Evolutionary conservation across 768 basidiomycete species (phyloP).

Genomic region (Leccinum rimulosum): DNA sequence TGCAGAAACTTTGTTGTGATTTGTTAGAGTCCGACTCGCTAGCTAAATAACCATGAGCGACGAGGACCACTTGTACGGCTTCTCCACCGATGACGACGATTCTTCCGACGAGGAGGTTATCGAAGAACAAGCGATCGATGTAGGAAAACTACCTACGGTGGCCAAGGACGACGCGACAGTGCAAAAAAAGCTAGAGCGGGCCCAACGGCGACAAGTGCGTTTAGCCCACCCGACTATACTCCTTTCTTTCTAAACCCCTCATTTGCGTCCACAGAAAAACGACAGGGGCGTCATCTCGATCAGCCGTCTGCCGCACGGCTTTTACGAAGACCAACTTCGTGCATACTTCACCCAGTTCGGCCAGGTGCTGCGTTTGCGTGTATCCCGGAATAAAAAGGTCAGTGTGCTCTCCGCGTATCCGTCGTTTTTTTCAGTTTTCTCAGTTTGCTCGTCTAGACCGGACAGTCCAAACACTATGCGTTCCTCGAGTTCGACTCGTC

Average conservation of each 20-base stretch:
- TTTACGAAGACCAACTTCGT: slow-evolving; percentile 93
- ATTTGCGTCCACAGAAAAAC: slow-evolving; percentile 37
- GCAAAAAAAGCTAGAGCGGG: slow-evolving; percentile 58
- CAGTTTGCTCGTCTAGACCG: slow-evolving; percentile 55
- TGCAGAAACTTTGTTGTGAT: slow-evolving; percentile 15
- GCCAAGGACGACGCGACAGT: slow-evolving; percentile 87
- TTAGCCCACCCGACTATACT: too few relatives aligned
- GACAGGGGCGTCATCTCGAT: slow-evolving; percentile 86
- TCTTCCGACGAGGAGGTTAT: slow-evolving; percentile 77
- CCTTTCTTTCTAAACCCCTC: neutral
- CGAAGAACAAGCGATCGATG: slow-evolving; percentile 59
- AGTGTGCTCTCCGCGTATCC: neutral
- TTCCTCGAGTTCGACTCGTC: slow-evolving; percentile 93
- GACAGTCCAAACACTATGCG: slow-evolving; percentile 93
- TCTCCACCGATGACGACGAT: slow-evolving; percentile 73
- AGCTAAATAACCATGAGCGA: slow-evolving; percentile 18
- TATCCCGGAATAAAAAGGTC: slow-evolving; percentile 94
- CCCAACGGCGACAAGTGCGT: slow-evolving; percentile 65
- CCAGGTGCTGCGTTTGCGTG: slow-evolving; percentile 77
- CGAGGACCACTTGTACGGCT: slow-evolving; percentile 62
- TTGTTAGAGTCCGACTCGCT: slow-evolving; percentile 11
- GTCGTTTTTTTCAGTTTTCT: neutral
- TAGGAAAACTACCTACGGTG: slow-evolving; percentile 75
- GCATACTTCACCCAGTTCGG: slow-evolving; percentile 97
- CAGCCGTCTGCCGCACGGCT: slow-evolving; percentile 92